Evolutionary conservation across 495 filamentous ascomycete species (phyloP).

Genomic region (Aspergillus campestris): DNA sequence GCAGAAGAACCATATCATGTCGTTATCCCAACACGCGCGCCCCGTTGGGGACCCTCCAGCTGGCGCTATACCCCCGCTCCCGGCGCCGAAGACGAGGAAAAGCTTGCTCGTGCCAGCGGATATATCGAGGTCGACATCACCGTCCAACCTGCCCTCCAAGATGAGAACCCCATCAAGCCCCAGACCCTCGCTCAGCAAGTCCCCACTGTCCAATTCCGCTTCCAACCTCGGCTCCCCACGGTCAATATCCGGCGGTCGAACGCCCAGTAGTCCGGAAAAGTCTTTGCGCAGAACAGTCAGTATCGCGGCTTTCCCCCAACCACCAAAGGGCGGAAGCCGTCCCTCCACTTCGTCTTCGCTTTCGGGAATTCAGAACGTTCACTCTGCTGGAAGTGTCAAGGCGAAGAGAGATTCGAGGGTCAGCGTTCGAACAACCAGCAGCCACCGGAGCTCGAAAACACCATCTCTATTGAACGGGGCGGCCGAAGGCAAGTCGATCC

Average conservation of each 20-base stretch:
- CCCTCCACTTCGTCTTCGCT: constrained; percentile 34
- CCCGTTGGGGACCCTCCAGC: constrained; percentile 56
- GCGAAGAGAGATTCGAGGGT: constrained; percentile 30
- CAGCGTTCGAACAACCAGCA: constrained; percentile 33
- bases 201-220: constrained; percentile 38
- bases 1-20: constrained; percentile 12
- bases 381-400: constrained; percentile 21
- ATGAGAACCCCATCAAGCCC: constrained; percentile 59
- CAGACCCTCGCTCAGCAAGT: constrained; percentile 43
- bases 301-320: constrained; percentile 88
- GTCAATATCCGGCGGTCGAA: constrained; percentile 29
- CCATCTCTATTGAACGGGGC: constrained; percentile 73
- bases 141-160: constrained; percentile 40
- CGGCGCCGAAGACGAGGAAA: constrained; percentile 62
- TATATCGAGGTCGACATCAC: constrained; percentile 32
- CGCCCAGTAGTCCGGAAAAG: constrained; percentile 44
- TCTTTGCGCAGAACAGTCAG: constrained; percentile 78
- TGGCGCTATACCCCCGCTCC: constrained; percentile 58
- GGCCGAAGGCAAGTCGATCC: constrained; percentile 64
- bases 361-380: constrained; percentile 18
- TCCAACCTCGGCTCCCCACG: constrained; percentile 29
- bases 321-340: constrained; percentile 55
- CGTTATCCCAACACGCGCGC: constrained; percentile 55
- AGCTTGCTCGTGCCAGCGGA: constrained; percentile 44
- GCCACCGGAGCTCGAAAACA: constrained; percentile 45